Evolutionary conservation across 352 stramenopile genomes (phyloP), one percentile per base, ranked within the genome.

Genomic region (Phytopythium vexans): DNA sequence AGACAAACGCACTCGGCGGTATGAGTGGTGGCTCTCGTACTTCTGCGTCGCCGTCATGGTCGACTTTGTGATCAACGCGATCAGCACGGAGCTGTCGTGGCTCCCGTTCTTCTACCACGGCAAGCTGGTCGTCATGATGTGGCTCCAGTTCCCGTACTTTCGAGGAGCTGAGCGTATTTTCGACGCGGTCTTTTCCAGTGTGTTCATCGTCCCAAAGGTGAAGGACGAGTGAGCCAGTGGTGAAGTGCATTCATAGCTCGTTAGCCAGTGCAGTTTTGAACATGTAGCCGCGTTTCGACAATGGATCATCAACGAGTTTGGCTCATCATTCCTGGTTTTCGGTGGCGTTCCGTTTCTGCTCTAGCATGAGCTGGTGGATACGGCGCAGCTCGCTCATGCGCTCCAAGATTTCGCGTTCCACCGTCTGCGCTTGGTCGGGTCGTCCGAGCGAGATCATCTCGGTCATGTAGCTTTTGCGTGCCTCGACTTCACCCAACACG

Each of bases 71-170:
- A 63, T 92, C 51, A 82, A 64, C 2, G 64, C 77, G 27, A 53
- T 92, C 15, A 72, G 58, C 49, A 49, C 64, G 37, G 72, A 72
- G 44, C 64, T 95, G 27, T 68, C 55, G 48, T 96, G 87, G 87
- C 60, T 96, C 32, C 87, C 87, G 46, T 59, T 96, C 27, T 94
- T 91, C 61, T 92, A 89, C 56, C 87, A 96, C 60, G 62, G 49
- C n/a, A 94, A 95, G 67, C 51, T 96, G 56, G 52, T 92, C 21
- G 57, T 82, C 37, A 79, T 93, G 66, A 77, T 96, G 66, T 95
- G 83, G 82, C 83, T 96, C 10, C 87, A 96, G 64, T 93, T 96
- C 58, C 87, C 87, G 37, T 95, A 96, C 68, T 96, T 96, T 54
- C 84, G 85, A 39, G 87, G 87, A 11, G 86, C 84, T 0, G 69